Evolutionary conservation across 2,329 filamentous ascomycete species (phyloP), one percentile per base, ranked within the genome.

Genomic region (Aureobasidium zeae): DNA sequence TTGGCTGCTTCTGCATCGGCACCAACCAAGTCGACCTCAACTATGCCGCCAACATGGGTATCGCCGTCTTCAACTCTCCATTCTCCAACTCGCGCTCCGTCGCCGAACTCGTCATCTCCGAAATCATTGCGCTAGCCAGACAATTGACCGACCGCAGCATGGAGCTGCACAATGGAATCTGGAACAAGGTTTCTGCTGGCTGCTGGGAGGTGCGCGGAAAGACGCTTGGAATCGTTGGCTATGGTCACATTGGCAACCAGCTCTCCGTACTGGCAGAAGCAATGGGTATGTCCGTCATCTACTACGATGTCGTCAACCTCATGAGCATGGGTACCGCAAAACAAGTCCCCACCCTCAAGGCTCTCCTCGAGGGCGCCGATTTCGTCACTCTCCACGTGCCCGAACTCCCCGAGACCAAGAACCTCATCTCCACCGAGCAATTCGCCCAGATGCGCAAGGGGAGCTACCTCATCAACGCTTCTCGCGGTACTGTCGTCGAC

Each of bases 151-250:
- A 98, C 65, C 85, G 91, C 54, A 94, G 86, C 50, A 86, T 77
- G 57, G 91, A 98, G 69, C 79, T 98, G 76, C 91, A 98, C 71
- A 77, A 77, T 46, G 91, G 91, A 46, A 86, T 79, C 31, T 98
- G 91, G 91, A 96, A 96, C 67, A 98, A 98, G 71, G 88, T 96
- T 58, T 94, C 87, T 70, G 75, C 77, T 57, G 88, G 84, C 60
- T 98, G 91, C 74, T 96, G 91, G 91, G 91, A 98, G 64, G 87
- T 96, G 56, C 81, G 91, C 56, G 91, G 91, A 62, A 98, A 98
- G 74, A 96, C 89, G 31, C 74, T 98, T 42, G 91, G 85, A 50
- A 96, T 98, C 57, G 79, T 98, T 52, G 91, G 91, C 21, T 98
- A 98, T 59, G 91, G 91, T 49, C 91, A 98, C 62, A 96, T 98